Conservation (phyloP, 768 basidiomycete species). For the Russula compacta region DNA sequence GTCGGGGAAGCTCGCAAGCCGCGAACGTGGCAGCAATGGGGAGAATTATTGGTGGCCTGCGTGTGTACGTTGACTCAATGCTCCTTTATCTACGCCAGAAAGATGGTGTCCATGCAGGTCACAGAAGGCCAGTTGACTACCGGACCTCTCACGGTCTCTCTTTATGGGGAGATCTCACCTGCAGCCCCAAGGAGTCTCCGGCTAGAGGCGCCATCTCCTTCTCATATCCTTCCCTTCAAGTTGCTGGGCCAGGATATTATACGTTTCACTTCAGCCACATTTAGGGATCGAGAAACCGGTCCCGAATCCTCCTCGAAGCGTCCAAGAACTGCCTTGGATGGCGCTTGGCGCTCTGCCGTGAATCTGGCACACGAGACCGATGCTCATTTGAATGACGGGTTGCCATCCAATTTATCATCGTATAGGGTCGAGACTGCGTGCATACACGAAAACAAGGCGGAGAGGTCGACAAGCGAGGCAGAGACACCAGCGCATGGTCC, state of each 20-base stretch:
- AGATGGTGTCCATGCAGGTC: neutral
- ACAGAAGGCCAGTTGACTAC: conserved; percentile 21
- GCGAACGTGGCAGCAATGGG: conserved; percentile 20
- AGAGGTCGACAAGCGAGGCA: neutral
- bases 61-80: conserved; percentile 36
- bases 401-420: conserved; percentile 18
- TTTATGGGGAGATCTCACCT: conserved; percentile 25
- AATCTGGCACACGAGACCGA: conserved; percentile 17
- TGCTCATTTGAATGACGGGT: conserved; percentile 15
- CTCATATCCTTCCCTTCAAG: conserved; percentile 36
- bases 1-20: conserved; percentile 27
- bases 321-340: conserved; percentile 13
- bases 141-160: conserved; percentile 25
- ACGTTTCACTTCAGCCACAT: conserved; percentile 39
- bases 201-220: conserved; percentile 23
- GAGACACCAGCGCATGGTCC: neutral
- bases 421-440: conserved; percentile 2
- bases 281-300: neutral
- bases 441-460: neutral
- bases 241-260: conserved; percentile 27
- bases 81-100: neutral
- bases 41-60: conserved; percentile 61
- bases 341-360: conserved; percentile 16
- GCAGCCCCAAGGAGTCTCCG: conserved; percentile 21
- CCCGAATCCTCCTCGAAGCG: conserved; percentile 4